phyloP scores from a whole-genome alignment of 73 alveolate species.

The Tetrahymena thermophila region DNA sequence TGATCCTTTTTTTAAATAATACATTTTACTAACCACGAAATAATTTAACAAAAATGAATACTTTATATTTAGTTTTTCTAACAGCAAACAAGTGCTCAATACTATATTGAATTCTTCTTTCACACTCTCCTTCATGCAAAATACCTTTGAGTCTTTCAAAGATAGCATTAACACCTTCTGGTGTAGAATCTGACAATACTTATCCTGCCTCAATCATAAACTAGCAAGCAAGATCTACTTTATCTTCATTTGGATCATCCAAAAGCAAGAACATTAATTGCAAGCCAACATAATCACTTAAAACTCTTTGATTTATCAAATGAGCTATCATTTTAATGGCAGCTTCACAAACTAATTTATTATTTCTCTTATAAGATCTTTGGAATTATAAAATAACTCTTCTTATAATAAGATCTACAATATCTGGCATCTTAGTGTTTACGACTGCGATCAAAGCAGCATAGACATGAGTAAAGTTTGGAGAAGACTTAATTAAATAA shows the following conservation, averaged over 20 bases:
- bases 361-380: constrained; percentile 92
- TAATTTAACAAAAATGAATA: background rate
- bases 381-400: constrained; percentile 91
- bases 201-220: constrained; percentile 96
- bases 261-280: constrained; percentile 85
- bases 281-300: constrained; percentile 88
- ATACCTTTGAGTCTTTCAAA: constrained; percentile 92
- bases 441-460: constrained; percentile 97
- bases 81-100: constrained; percentile 94
- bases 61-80: constrained; percentile 84
- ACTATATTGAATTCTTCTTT: constrained; percentile 91
- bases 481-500: constrained; percentile 47
- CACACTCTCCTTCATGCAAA: constrained; percentile 66
- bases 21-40: constrained; percentile 10
- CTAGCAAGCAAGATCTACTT: constrained; percentile 88
- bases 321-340: constrained; percentile 97
- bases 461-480: constrained; percentile 90
- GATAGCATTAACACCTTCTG: constrained; percentile 85
- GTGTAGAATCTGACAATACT: constrained; percentile 89
- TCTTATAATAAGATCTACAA: constrained; percentile 84
- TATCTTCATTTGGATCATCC: constrained; percentile 92
- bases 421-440: constrained; percentile 96
- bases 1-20: constrained; percentile 34
- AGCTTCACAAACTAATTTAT: constrained; percentile 87
- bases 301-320: constrained; percentile 94